Percentiles rank a stretch among this genome's conserved stretches.
Evolutionary conservation across 805 yeast species (phyloP).

Genomic region (Saccharomycopsis fodiens): DNA sequence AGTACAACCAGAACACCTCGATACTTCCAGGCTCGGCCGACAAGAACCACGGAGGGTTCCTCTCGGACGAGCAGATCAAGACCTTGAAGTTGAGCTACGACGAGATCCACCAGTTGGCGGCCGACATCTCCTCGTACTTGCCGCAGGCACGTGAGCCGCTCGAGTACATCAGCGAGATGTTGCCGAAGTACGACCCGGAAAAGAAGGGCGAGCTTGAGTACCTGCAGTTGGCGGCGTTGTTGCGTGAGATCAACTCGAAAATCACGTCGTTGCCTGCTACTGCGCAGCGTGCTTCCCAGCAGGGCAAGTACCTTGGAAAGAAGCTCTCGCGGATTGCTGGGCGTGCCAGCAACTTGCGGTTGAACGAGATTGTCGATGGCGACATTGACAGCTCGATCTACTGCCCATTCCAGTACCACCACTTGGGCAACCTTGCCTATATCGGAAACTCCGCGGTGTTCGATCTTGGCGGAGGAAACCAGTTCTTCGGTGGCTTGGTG

Average conservation of each 20-base stretch:
- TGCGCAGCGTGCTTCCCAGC: slow-evolving; percentile 68
- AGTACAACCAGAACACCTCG: slow-evolving; percentile 30
- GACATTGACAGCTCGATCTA: slow-evolving; percentile 49
- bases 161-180: slow-evolving; percentile 39
- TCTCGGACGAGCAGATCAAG: slow-evolving; percentile 45
- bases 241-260: slow-evolving; percentile 51
- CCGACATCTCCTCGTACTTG: slow-evolving; percentile 40
- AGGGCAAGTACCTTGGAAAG: slow-evolving; percentile 57
- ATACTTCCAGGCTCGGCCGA: slow-evolving; percentile 22
- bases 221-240: slow-evolving; percentile 41
- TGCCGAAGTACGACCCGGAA: slow-evolving; percentile 44
- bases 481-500: slow-evolving; percentile 55
- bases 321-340: slow-evolving; percentile 48
- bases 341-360: slow-evolving; percentile 35
- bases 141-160: slow-evolving; percentile 56
- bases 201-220: slow-evolving; percentile 44
- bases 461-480: slow-evolving; percentile 49
- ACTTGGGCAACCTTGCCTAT: slow-evolving; percentile 61
- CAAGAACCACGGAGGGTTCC: slow-evolving; percentile 23
- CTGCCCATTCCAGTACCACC: slow-evolving; percentile 55
- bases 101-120: slow-evolving; percentile 43
- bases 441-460: slow-evolving; percentile 66
- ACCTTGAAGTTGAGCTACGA: slow-evolving; percentile 38
- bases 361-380: slow-evolving; percentile 41
- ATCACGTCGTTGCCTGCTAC: slow-evolving; percentile 67